These are phyloP conservation scores for Euphorbia schlechtendalii DNA, from an alignment of 441 rosid genomes.

Conservation along the genomic window DNA sequence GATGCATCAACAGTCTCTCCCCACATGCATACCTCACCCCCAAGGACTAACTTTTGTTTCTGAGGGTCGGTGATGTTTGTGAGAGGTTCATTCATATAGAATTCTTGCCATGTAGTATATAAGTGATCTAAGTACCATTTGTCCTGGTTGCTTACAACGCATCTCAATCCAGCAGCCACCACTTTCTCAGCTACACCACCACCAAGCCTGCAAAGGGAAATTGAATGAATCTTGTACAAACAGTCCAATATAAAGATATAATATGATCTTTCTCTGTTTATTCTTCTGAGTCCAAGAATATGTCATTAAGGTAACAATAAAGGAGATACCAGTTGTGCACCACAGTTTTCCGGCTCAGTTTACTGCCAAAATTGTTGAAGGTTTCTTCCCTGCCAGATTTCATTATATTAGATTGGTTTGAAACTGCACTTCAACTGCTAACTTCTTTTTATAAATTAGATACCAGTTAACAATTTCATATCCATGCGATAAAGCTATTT, in stretches of 20 bases:
- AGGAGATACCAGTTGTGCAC: conserved; percentile 61
- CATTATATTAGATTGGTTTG: conserved; percentile 2
- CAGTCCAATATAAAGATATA: background rate
- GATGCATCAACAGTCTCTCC: conserved; percentile 64
- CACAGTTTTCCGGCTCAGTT: conserved; percentile 56
- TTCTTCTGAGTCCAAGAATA: background rate
- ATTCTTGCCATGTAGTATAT: conserved; percentile 49
- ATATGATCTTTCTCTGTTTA: background rate
- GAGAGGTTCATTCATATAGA: conserved; percentile 57
- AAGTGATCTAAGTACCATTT: conserved; percentile 67
- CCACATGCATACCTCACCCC: conserved; percentile 86
- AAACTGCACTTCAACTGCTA: background rate
- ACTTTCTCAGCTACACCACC: conserved; percentile 49
- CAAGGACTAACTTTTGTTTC: conserved; percentile 55
- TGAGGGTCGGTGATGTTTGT: conserved; percentile 33
- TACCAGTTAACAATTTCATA: conserved; percentile 67
- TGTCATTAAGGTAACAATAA: background rate
- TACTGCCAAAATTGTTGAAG: conserved; percentile 54
- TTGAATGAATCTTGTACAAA: background rate
- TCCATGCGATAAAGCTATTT: conserved; percentile 56
- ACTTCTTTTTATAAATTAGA: conserved; percentile 3
- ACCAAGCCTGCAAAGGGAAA: conserved; percentile 45
- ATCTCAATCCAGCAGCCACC: conserved; percentile 54
- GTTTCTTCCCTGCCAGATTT: conserved; percentile 69
- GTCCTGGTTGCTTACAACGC: conserved; percentile 79